Conservation (phyloP, 2,329 filamentous ascomycete genomes). For the Pseudogymnoascus sp. region DNA sequence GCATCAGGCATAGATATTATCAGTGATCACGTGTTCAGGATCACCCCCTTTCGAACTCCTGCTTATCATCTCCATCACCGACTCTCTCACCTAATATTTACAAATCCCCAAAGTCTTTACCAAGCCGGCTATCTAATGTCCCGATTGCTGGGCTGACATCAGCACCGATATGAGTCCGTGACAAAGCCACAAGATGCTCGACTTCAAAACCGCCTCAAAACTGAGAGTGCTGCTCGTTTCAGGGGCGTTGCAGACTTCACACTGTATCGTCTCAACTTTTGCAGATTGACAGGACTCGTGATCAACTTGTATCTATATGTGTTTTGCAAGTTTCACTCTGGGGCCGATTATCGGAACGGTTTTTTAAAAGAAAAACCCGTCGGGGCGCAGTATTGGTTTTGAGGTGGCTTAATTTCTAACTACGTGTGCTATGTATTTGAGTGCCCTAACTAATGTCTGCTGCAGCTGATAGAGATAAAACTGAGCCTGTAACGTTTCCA, state of each 20-base stretch:
- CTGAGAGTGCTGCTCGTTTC: neutral
- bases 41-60: neutral
- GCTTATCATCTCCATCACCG: neutral
- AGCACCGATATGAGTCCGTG: neutral
- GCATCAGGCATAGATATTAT: neutral
- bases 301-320: neutral
- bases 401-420: neutral
- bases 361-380: neutral
- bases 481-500: neutral
- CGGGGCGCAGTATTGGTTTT: neutral
- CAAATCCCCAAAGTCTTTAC: neutral
- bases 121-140: neutral
- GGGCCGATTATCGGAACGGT: neutral
- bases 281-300: neutral
- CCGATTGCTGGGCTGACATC: neutral
- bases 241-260: neutral
- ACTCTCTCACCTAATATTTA: neutral
- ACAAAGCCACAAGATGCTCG: neutral
- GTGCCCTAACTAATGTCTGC: neutral
- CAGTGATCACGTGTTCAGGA: neutral
- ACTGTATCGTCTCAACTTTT: conserved; percentile 1
- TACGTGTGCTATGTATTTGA: conserved; percentile 2
- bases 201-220: conserved; percentile 3
- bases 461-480: neutral
- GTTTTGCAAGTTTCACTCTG: neutral